These are phyloP conservation scores for Rubia yunnanensis DNA, from an alignment of 257 asterid genomes.

Conservation along the genomic window DNA sequence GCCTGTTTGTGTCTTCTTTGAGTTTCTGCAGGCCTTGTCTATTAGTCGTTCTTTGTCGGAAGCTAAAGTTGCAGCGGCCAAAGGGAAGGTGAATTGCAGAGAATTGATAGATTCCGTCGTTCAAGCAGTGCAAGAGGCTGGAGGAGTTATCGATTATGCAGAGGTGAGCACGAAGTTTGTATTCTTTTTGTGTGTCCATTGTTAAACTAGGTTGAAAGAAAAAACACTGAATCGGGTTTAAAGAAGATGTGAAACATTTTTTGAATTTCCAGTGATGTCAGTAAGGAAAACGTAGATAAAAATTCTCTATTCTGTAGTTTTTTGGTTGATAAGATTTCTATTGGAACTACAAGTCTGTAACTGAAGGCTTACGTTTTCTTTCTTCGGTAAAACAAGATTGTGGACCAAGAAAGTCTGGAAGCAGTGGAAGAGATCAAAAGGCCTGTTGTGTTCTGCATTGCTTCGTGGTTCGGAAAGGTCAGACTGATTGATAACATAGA, in stretches of 20 bases:
- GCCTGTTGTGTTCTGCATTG: constrained; percentile 70
- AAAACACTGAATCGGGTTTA: neutral
- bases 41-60: constrained; percentile 46
- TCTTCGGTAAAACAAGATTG: constrained; percentile 42
- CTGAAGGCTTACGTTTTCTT: neutral
- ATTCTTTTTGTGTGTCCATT: neutral
- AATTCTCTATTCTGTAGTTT: neutral
- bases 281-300: neutral
- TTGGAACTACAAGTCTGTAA: neutral
- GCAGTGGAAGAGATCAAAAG: constrained; percentile 40
- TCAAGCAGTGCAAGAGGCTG: constrained; percentile 43
- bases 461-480: constrained; percentile 82
- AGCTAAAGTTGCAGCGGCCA: constrained; percentile 53
- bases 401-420: constrained; percentile 66
- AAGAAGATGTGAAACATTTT: neutral
- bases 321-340: neutral
- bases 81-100: constrained; percentile 42
- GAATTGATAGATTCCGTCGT: constrained; percentile 46
- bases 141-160: constrained; percentile 83
- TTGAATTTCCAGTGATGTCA: neutral
- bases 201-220: neutral
- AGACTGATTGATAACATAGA: constrained; percentile 87
- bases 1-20: neutral
- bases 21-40: constrained; percentile 56
- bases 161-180: constrained; percentile 41